These are phyloP conservation scores for Entelexis sorbosivorans DNA, from an alignment of 1,139 yeast species.

Conservation along the genomic window DNA sequence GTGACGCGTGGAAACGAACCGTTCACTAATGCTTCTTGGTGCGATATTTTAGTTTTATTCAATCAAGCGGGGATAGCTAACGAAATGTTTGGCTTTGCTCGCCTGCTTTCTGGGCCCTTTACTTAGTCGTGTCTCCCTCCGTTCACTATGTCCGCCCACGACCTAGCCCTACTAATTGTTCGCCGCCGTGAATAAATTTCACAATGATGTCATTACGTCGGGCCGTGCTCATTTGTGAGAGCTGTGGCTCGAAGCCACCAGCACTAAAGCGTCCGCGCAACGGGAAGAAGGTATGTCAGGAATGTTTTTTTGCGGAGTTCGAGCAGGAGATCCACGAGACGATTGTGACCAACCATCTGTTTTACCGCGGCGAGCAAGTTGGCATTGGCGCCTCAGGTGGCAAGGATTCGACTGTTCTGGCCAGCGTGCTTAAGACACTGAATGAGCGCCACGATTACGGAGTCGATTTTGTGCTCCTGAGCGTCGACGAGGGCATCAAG, in stretches of 20 bases:
- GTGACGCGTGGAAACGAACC: no score
- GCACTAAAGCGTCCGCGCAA: conserved; percentile 88
- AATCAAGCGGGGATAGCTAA: no score
- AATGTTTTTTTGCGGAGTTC: conserved; percentile 79
- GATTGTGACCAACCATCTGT: conserved; percentile 56
- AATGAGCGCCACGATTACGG: conserved; percentile 87
- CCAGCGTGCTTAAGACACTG: conserved; percentile 71
- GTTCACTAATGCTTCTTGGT: no score
- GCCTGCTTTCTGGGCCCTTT: no score
- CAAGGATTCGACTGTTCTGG: conserved; percentile 91
- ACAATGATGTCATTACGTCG: conserved; percentile 7
- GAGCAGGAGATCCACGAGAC: conserved; percentile 95
- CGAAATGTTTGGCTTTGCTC: no score
- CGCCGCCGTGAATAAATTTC: conserved; percentile 1
- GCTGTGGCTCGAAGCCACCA: conserved; percentile 78
- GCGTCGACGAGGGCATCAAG: conserved; percentile 93
- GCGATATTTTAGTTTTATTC: no score
- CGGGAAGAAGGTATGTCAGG: conserved; percentile 79
- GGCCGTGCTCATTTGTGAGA: conserved; percentile 46
- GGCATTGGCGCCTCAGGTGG: conserved; percentile 99
- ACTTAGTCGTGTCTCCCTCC: no score
- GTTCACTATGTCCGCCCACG: no score
- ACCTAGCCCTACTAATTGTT: neutral
- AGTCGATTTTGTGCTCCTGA: conserved; percentile 62
- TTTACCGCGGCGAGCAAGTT: conserved; percentile 68